Evolutionary conservation across 2,329 filamentous ascomycete species (phyloP), one percentile per base, ranked within the genome.

Genomic region (Colletotrichum spaethianum): DNA sequence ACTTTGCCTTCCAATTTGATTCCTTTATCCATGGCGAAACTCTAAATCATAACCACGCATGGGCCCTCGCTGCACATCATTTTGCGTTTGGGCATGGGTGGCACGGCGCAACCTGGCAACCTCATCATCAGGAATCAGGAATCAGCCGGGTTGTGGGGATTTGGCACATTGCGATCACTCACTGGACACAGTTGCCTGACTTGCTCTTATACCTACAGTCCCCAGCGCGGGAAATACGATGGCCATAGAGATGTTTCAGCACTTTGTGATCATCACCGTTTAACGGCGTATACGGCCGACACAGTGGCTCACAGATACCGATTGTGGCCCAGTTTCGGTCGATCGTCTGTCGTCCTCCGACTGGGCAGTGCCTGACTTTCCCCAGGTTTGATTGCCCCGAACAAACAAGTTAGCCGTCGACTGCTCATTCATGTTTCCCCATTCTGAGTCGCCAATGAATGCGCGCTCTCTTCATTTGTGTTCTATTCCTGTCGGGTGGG

Each of bases 81-180:
- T 65, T 42, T 70, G 66, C 60, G 67, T 61, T 61, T 72, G 38
- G 57, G 66, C 70, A 72, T 70, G 70, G 70, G 61, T 72, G 66
- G 59, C 70, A 65, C 70, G 61, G 64, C 64, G 52, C 69, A 63
- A 50, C 46, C 7, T 36, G 31, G 42, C 33, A 8, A 36, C 18
- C 31, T 67, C 36, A 26, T 16, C 36, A 23, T 20, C 23, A 20
- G 57, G 44, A n/a, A n/a, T n/a, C n/a, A n/a, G 28, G 38, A 63
- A 20, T 26, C 52, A 67, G 23, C 60, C 42, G 26, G 56, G 12
- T 40, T 42, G 68, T 63, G 68, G 68, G 57, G 57, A 56, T 57
- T 26, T 18, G 40, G 50, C 56, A 57, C 57, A 67, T 70, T 70
- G 56, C 53, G 46, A 52, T 59, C 44, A 57, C 26, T 59, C 38